Conservation (phyloP, 805 yeast species). For the Candida xyloterini region DNA sequence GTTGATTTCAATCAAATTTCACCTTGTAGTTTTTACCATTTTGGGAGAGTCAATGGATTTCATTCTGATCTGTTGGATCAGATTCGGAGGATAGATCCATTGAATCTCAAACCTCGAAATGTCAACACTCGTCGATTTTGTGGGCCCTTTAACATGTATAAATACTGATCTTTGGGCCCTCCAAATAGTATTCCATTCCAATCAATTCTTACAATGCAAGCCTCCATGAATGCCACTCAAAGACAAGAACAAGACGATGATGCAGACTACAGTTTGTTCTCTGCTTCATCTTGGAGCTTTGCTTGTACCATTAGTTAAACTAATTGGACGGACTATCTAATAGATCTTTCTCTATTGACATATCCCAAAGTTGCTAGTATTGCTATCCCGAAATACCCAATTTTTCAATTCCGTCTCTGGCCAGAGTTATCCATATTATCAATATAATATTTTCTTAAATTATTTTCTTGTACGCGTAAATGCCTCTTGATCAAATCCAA, state of each 20-base stretch:
- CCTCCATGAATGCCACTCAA: conserved; percentile 12
- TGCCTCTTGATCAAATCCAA: conserved; percentile 15
- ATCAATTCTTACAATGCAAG: conserved; percentile 6
- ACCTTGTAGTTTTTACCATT: not conserved
- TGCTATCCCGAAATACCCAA: conserved; percentile 1
- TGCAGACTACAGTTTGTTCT: conserved; percentile 14
- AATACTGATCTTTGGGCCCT: no score
- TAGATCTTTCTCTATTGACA: not conserved
- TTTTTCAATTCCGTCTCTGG: conserved; percentile 8
- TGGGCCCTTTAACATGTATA: no score
- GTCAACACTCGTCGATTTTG: not conserved
- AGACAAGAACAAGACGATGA: conserved; percentile 18
- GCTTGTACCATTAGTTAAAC: conserved; percentile 13
- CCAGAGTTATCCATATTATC: conserved; percentile 8
- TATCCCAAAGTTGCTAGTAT: not conserved
- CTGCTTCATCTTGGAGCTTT: not conserved
- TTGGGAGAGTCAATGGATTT: conserved; percentile 4
- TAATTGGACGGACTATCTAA: not conserved
- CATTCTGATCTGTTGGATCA: not conserved
- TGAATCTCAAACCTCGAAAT: conserved; percentile 4
- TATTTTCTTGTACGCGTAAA: conserved; percentile 2
- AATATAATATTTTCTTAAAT: not conserved
- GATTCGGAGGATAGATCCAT: not conserved
- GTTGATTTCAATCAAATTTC: not conserved
- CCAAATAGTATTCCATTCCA: not conserved